Evolutionary conservation across 2,329 filamentous ascomycete genomes (phyloP), one percentile per base, ranked within the genome.

Genomic region (Phialocephala subalpina): DNA sequence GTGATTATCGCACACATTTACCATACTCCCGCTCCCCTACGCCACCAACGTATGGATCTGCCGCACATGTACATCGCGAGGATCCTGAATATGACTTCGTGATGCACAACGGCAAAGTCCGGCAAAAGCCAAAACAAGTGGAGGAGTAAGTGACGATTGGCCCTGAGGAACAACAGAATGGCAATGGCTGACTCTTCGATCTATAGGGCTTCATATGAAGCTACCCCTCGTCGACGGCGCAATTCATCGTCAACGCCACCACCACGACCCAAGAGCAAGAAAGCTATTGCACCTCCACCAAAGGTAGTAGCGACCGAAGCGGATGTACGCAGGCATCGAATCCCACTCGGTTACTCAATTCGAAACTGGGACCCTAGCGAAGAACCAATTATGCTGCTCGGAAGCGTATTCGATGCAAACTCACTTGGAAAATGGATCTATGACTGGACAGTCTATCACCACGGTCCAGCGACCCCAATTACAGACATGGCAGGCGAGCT

Each of bases 341-440:
- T 99, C 64, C 94, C 96, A 1, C 80, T 89, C 1, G 95, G 96
- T 68, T 99, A 97, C 83, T 97, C 93, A 29, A 89, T 95, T 77
- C 98, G 98, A 86, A 97, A 98, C 83, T 98, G 96, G 96, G 96
- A 99, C 78, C 95, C 95, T 0, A 90, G 88, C 29, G 95, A 98
- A 82, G 90, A 94, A 73, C 96, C 96, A 59, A 97, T 99, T 77
- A 90, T 97, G 77, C 87, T 99, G 29, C 86, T 98, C 25, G 96
- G 96, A 58, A 97, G 93, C 77, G 96, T 98, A 63, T 98, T 98
- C 76, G 96, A 98, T 77, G 93, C 95, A 76, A 97, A 98, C 85
- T 97, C 93, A 27, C 86, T 99, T 33, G 96, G 96, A 76, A 97
- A 97, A 82, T 99, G 96, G 96, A 97, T 99, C 76, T 99, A 97